Percentiles rank a stretch among this genome's conserved stretches.
Evolutionary conservation across 192 early-diverging fungal species (phyloP).

Genomic region (Coemansia sp.): DNA sequence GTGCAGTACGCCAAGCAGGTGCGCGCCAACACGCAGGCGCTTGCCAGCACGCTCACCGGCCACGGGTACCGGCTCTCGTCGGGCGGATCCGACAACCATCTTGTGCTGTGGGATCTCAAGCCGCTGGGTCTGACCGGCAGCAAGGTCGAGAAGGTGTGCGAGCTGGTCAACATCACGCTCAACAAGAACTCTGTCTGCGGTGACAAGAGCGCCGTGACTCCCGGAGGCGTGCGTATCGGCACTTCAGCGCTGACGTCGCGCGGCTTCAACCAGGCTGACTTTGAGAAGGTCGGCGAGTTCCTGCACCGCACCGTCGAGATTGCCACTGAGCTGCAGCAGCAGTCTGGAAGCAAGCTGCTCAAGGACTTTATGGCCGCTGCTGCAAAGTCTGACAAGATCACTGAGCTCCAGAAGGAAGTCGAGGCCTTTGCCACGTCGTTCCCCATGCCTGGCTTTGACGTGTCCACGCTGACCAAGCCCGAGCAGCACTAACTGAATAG

Average conservation of each 20-base stretch:
- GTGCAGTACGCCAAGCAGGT: constrained; percentile 95
- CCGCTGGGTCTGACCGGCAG: constrained; percentile 88
- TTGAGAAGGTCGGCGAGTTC: constrained; percentile 94
- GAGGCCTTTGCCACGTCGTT: constrained; percentile 89
- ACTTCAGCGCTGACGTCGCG: constrained; percentile 95
- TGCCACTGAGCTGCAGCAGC: constrained; percentile 79
- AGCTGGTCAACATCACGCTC: constrained; percentile 94
- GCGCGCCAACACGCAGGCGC: constrained; percentile 85
- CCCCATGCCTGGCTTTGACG: constrained; percentile 95
- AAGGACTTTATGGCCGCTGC: constrained; percentile 95
- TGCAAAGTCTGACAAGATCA: constrained; percentile 76
- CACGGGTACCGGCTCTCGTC: constrained; percentile 94
- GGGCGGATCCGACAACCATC: constrained; percentile 97
- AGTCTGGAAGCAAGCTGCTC: constrained; percentile 87
- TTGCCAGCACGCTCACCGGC: constrained; percentile 72
- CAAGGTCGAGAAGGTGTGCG: constrained; percentile 99
- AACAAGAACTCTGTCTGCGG: constrained; percentile 99
- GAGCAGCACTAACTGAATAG: constrained; percentile 12
- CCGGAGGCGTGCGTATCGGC: constrained; percentile 97
- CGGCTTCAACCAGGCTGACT: constrained; percentile 95
- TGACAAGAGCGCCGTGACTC: constrained; percentile 91
- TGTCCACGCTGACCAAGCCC: constrained; percentile 46
- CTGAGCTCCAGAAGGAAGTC: constrained; percentile 80
- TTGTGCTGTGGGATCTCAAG: constrained; percentile 97
- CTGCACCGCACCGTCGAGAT: constrained; percentile 93